Evolutionary conservation across 108 stramenopile genomes (phyloP).

Genomic region (Cyclotella choctawhatcheeana): DNA sequence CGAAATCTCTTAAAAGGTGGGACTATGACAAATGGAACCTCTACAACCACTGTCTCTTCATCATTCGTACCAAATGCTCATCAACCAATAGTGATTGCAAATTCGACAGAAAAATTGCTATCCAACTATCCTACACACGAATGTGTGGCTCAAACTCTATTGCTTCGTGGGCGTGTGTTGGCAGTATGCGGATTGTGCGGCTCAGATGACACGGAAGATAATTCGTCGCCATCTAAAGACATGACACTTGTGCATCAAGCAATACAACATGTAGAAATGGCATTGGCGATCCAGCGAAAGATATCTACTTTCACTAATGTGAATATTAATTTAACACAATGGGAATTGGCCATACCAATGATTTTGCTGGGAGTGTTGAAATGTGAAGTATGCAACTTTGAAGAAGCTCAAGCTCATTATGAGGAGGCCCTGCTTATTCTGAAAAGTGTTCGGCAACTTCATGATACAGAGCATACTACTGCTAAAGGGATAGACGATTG

Average conservation of each 20-base stretch:
- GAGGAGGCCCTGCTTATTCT: conserved; percentile 42
- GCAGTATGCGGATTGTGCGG: conserved; percentile 42
- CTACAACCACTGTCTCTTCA: not conserved
- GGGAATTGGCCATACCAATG: conserved; percentile 42
- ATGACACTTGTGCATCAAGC: conserved; percentile 44
- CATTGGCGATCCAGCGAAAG: conserved; percentile 49
- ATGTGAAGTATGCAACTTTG: conserved; percentile 25
- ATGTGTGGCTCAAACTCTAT: conserved; percentile 47
- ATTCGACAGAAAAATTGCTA: conserved; percentile 32
- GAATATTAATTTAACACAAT: conserved; percentile 9
- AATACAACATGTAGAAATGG: conserved; percentile 43
- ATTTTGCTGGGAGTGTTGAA: conserved; percentile 40
- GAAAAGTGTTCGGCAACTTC: conserved; percentile 9
- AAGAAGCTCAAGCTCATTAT: conserved; percentile 41
- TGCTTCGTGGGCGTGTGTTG: conserved; percentile 47
- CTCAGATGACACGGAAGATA: not conserved
- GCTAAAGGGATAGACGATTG: conserved; percentile 18
- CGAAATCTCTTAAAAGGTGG: not conserved
- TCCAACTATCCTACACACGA: conserved; percentile 45
- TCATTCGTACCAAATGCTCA: conserved; percentile 7
- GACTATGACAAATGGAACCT: not conserved
- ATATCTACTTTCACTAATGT: conserved; percentile 17
- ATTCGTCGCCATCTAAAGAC: not conserved
- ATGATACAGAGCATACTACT: conserved; percentile 7
- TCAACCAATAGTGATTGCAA: conserved; percentile 38